These are phyloP conservation scores for Spathaspora arborariae DNA, from an alignment of 805 yeast species.

Conservation along the genomic window DNA sequence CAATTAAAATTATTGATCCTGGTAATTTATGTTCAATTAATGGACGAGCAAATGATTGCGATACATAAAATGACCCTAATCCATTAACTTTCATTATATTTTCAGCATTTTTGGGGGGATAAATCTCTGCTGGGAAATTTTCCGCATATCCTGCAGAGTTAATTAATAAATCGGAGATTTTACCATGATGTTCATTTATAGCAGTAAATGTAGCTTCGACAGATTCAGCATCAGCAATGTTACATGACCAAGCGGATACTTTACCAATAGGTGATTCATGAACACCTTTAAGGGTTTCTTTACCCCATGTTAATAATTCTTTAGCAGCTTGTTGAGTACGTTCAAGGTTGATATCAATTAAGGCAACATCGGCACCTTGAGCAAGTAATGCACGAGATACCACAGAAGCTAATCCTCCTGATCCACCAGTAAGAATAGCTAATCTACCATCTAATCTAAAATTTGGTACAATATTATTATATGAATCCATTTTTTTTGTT, in stretches of 20 bases:
- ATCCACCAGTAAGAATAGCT: conserved; percentile 76
- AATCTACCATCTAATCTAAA: conserved; percentile 68
- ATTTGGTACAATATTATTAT: conserved; percentile 51
- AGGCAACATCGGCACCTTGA: conserved; percentile 74
- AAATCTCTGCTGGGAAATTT: conserved; percentile 72
- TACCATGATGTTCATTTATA: conserved; percentile 55
- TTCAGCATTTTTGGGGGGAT: conserved; percentile 69
- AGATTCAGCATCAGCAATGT: conserved; percentile 59
- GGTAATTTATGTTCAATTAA: conserved; percentile 51
- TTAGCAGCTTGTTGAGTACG: conserved; percentile 54
- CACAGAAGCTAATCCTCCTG: conserved; percentile 72
- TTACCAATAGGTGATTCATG: conserved; percentile 30
- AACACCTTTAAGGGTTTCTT: conserved; percentile 33
- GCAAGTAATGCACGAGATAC: conserved; percentile 64
- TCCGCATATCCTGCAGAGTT: conserved; percentile 87
- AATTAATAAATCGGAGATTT: conserved; percentile 60
- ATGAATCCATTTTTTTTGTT: conserved; percentile 18
- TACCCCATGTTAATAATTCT: conserved; percentile 46
- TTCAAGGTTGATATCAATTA: conserved; percentile 63
- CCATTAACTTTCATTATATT: conserved; percentile 67
- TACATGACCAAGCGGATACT: conserved; percentile 67
- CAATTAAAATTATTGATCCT: conserved; percentile 65
- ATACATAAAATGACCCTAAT: conserved; percentile 68
- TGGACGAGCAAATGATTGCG: conserved; percentile 71
- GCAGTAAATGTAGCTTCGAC: conserved; percentile 55